A percentile compares a stretch with the other conserved stretches of the same genome.
phyloP scores from a whole-genome alignment of 148 eudicot species.

The Cornus suecica region DNA sequence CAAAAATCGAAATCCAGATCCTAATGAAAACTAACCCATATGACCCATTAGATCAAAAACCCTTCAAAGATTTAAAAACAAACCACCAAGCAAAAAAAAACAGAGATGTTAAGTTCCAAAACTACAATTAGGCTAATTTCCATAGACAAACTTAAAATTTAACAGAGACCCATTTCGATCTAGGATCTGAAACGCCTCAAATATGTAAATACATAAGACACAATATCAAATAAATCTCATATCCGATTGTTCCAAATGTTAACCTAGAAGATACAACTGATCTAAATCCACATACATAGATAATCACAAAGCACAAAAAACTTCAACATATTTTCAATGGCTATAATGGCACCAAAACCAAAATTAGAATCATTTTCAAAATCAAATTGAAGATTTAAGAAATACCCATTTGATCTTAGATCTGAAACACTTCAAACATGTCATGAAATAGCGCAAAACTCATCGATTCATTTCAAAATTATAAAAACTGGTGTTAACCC shows the following conservation, averaged over 20 bases:
- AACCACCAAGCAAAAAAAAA: not conserved
- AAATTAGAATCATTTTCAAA: not conserved
- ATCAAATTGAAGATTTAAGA: not conserved
- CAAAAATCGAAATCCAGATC: not conserved
- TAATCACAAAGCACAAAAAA: not conserved
- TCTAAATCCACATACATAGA: too few relatives aligned
- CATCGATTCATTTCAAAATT: not conserved
- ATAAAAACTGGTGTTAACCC: not conserved
- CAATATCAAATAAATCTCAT: too few relatives aligned
- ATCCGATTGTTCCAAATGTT: too few relatives aligned
- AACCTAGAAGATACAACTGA: too few relatives aligned
- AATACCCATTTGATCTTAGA: not conserved
- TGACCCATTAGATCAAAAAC: slow-evolving; percentile 13
- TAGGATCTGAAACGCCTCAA: slow-evolving; percentile 12
- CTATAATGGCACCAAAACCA: not conserved
- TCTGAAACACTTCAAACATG: not conserved
- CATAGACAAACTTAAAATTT: not conserved
- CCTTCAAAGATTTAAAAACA: not conserved
- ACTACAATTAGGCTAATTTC: not conserved
- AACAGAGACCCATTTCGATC: slow-evolving; percentile 8
- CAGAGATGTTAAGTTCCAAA: not conserved
- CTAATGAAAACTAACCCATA: slow-evolving; percentile 1
- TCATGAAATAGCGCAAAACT: not conserved
- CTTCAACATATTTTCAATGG: not conserved
- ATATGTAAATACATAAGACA: too few relatives aligned